Conservation (phyloP, 768 basidiomycete species). For the Tricholoma terreum region DNA sequence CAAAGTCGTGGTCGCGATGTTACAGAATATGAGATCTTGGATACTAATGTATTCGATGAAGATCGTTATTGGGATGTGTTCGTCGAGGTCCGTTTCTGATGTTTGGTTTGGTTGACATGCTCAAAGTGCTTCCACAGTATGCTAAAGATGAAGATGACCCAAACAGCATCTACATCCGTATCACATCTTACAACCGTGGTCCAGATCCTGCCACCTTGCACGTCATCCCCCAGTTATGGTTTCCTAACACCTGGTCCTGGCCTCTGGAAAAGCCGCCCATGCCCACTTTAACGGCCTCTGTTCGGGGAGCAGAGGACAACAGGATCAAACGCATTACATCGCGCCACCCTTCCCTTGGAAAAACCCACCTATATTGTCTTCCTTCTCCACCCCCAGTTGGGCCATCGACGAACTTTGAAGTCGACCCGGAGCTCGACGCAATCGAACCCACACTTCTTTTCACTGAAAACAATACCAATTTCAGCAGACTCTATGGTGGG, state of each 20-base stretch:
- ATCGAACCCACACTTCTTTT: conserved; percentile 87
- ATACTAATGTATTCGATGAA: conserved; percentile 88
- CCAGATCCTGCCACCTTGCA: conserved; percentile 94
- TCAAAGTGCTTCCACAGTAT: conserved; percentile 52
- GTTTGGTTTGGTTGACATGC: conserved; percentile 1
- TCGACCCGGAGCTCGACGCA: conserved; percentile 62
- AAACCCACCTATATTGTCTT: conserved; percentile 81
- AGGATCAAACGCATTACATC: conserved; percentile 64
- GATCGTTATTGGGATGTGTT: conserved; percentile 99
- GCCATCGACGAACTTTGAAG: conserved; percentile 59
- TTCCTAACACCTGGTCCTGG: conserved; percentile 99
- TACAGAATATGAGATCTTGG: conserved; percentile 89
- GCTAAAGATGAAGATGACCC: conserved; percentile 95
- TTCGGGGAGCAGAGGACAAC: conserved; percentile 36
- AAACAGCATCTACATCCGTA: conserved; percentile 86
- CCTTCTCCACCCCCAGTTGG: conserved; percentile 90
- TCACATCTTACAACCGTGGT: conserved; percentile 95
- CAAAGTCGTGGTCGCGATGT: conserved; percentile 80
- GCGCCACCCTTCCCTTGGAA: conserved; percentile 71
- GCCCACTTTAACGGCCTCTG: conserved; percentile 57
- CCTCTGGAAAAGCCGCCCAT: conserved; percentile 59
- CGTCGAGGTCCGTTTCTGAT: conserved; percentile 68
- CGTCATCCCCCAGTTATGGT: conserved; percentile 94
- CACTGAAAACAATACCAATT: conserved; percentile 98
- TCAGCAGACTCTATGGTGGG: conserved; percentile 84